Base-by-base conservation (phyloP, 345 rosid genomes). In the Brassica carinata region DNA sequence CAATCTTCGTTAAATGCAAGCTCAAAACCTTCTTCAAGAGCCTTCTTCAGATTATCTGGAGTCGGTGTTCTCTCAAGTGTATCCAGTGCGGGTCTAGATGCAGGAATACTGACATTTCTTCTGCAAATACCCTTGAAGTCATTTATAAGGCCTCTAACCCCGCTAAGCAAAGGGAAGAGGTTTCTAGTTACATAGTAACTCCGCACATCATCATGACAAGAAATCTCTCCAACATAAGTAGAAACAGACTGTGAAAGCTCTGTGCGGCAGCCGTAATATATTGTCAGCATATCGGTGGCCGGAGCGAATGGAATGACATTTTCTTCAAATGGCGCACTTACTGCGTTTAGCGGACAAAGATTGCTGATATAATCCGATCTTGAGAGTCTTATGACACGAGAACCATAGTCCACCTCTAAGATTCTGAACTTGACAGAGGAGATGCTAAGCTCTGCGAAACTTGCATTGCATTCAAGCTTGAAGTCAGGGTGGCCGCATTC, bases 401-500 rank as follows among this genome's bases (percentile, higher is more conserved):
- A 27, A 3, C 0, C 0, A 51, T 4, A 40, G 13, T 36, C 14
- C 7, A 78, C 45, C 0, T 3, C 10, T 0, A 81, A 72, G 67
- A 91, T 81, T 40, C 31, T 79, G 71, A 76, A 86, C 14, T 48
- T 79, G 1, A 66, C 76, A 0, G 57, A 15, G 4, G 3, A 18
- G 15, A 90, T 64, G 33, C 4, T 81, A 67, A 85, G 7, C 72
- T 72, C 81, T 1, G 81, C 67, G 4, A 3, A 7, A 1, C 6
- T 2, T 14, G 1, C 3, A 0, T 0, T 64, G 34, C 88, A 85
- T 0, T 62, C 27, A 1, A 87, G 80, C 75, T 45, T 7, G 45
- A 87, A 87, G 19, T 72, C 74, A 0, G 81, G 90, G 63, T 31
- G 72, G 9, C 89, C 89, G 1, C 89, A 87, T 0, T 40, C 72